Percentiles rank a stretch among this genome's conserved stretches.
These are phyloP conservation scores for Candida tallmaniae DNA, from an alignment of 805 yeast species.

Conservation along the genomic window DNA sequence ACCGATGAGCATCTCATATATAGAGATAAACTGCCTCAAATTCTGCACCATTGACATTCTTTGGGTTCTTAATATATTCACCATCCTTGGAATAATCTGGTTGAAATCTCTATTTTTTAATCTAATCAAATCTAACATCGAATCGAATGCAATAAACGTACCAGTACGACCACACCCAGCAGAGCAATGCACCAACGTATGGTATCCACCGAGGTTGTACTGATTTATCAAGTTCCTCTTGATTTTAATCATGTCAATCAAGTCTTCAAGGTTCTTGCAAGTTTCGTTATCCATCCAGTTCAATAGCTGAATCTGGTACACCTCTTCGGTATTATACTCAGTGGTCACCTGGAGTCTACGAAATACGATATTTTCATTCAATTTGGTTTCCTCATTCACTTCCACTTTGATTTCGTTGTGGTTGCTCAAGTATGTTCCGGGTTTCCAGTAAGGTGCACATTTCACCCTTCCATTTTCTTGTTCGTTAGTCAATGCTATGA, in stretches of 20 bases:
- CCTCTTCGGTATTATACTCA: constrained; percentile 20
- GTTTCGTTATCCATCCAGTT: constrained; percentile 85
- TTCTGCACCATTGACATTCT: constrained; percentile 59
- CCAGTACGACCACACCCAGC: constrained; percentile 99
- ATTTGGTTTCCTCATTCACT: constrained; percentile 15
- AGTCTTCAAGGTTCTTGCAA: constrained; percentile 49
- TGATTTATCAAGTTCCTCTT: constrained; percentile 16
- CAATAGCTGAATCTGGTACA: constrained; percentile 70
- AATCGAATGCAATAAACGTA: constrained; percentile 44
- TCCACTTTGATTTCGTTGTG: constrained; percentile 19
- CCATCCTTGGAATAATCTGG: constrained; percentile 45
- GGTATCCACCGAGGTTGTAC: constrained; percentile 23
- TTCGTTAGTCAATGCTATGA: constrained; percentile 73
- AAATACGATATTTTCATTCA: constrained; percentile 18
- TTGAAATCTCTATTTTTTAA: constrained; percentile 5
- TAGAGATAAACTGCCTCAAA: constrained; percentile 47
- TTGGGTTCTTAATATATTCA: constrained; percentile 46
- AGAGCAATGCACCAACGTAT: constrained; percentile 82
- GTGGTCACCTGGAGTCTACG: constrained; percentile 30
- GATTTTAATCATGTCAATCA: constrained; percentile 43
- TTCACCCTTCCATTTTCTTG: constrained; percentile 74
- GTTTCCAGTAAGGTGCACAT: constrained; percentile 74
- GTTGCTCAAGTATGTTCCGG: constrained; percentile 45
- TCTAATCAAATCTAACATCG: constrained; percentile 19
- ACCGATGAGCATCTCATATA: constrained; percentile 36